A percentile compares a stretch with the other conserved stretches of the same genome.
phyloP scores from a whole-genome alignment of 495 filamentous ascomycete species.

The Neohortaea acidophila region DNA sequence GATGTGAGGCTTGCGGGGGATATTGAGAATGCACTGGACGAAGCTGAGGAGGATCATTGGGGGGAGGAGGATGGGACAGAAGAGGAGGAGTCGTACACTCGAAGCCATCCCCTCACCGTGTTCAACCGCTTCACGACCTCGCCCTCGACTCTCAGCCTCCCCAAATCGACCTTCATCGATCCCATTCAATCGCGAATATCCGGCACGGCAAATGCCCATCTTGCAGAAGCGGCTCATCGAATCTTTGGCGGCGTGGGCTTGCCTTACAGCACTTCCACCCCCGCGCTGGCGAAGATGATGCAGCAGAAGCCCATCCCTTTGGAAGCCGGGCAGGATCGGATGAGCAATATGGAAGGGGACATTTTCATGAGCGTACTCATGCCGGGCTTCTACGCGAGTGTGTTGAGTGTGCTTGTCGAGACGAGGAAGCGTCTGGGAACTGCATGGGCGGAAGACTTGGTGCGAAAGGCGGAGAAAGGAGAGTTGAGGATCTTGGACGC shows the following conservation, averaged over 20 bases:
- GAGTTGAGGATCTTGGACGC: slow-evolving; percentile 73
- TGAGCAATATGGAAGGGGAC: slow-evolving; percentile 81
- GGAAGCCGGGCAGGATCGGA: slow-evolving; percentile 50
- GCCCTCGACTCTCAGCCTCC: slow-evolving; percentile 57
- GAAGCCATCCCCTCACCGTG: slow-evolving; percentile 45
- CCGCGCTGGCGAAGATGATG: slow-evolving; percentile 32
- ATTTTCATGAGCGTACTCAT: slow-evolving; percentile 62
- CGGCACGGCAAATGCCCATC: slow-evolving; percentile 53
- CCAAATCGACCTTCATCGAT: slow-evolving; percentile 46
- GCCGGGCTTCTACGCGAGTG: slow-evolving; percentile 63
- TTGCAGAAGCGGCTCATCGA: slow-evolving; percentile 49
- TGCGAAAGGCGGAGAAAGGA: slow-evolving; percentile 39
- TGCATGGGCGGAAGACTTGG: slow-evolving; percentile 57
- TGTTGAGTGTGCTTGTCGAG: slow-evolving; percentile 62
- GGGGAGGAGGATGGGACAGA: slow-evolving; percentile 28
- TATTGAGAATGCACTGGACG: slow-evolving; percentile 13
- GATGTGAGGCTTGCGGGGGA: slow-evolving; percentile 23
- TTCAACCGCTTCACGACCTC: slow-evolving; percentile 46
- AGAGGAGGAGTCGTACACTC: slow-evolving; percentile 28
- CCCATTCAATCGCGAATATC: slow-evolving; percentile 52
- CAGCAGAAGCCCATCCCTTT: slow-evolving; percentile 56
- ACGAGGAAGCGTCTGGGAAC: slow-evolving; percentile 69
- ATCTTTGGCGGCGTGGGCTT: slow-evolving; percentile 60
- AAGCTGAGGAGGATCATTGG: slow-evolving; percentile 21
- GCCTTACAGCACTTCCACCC: slow-evolving; percentile 53